Conservation (phyloP, 2,329 filamentous ascomycete species). For the Diaporthe sp. region DNA sequence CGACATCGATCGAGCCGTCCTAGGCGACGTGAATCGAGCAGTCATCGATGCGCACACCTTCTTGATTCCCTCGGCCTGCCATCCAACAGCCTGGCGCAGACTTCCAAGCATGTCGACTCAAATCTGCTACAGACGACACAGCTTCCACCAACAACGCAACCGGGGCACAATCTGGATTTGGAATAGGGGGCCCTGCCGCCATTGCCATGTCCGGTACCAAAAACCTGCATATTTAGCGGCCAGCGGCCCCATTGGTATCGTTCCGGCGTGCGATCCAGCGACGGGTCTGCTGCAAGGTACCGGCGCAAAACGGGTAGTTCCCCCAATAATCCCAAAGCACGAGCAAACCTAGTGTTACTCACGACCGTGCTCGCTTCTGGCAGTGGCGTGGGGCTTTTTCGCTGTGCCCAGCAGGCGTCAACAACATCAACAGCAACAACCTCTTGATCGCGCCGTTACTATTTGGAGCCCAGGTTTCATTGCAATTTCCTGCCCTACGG, state of each 20-base stretch:
- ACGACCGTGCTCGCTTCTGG: neutral
- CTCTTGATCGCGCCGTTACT: neutral
- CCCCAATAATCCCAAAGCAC: conserved; percentile 29
- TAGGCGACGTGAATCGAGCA: neutral
- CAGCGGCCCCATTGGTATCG: conserved; percentile 17
- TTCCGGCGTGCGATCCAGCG: conserved; percentile 14
- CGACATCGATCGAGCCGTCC: conserved; percentile 7
- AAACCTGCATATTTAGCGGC: conserved; percentile 23
- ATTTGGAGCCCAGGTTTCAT: conserved; percentile 18
- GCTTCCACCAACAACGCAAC: neutral
- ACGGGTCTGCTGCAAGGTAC: conserved; percentile 26
- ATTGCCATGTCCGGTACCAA: conserved; percentile 17
- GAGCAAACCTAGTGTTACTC: neutral
- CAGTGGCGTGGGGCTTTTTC: neutral
- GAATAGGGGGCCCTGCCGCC: conserved; percentile 9
- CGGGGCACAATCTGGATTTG: neutral
- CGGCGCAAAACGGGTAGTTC: conserved; percentile 18
- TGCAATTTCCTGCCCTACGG: conserved; percentile 1
- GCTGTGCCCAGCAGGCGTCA: neutral
- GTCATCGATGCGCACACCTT: neutral
- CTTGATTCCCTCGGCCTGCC: neutral
- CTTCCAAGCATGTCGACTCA: neutral
- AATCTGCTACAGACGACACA: neutral
- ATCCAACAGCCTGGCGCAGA: neutral
- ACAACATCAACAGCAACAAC: neutral